Evolutionary conservation across 2,329 filamentous ascomycete genomes (phyloP), one percentile per base, ranked within the genome.

Genomic region (Proliferodiscus dingleyae): DNA sequence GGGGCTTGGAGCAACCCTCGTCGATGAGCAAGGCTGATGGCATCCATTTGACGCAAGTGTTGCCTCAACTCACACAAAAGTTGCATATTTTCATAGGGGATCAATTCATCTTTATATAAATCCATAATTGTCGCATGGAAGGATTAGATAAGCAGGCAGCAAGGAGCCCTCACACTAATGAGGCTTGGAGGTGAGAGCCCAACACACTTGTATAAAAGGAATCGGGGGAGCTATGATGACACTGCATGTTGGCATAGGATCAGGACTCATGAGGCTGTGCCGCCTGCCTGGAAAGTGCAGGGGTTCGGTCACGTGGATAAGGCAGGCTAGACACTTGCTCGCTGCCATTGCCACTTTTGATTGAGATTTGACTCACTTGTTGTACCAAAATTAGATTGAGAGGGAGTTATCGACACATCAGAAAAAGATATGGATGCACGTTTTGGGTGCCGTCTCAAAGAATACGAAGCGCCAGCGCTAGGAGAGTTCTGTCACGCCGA

Each of bases 101-200:
- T 19, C 22, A 33, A 28, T 41, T 23, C 41, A 39, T 22, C 41
- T 47, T 40, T 49, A 48, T 48, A 49, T 49, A 43, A 41, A 32
- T 21, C 21, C 23, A 28, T 37, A 30, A 40, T 29, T 10, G 19
- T 36, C 22, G 40, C 32, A 21, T n/a, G 19, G 36, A 22, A n/a
- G 10, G 2, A 22, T 37, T 41, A 42, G 30, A 41, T 49, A 49
- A 45, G 37, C 46, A 40, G 42, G 40, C 37, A 41, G 15, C 22
- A 37, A 41, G 41, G 46, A 30, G 24, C n/a, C 30, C 15, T 30
- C 30, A 37, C 41, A 28, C 41, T n/a, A 29, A 28, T 26, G n/a
- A 32, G 41, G 46, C 41, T n/a, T 32, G 18, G n/a, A 39, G 34
- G 39, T 49, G 37, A 36, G 29, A 16, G 13, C 24, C 46, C 44